Conservation (phyloP, 2,329 filamentous ascomycete species). For the Zasmidium angulare region DNA sequence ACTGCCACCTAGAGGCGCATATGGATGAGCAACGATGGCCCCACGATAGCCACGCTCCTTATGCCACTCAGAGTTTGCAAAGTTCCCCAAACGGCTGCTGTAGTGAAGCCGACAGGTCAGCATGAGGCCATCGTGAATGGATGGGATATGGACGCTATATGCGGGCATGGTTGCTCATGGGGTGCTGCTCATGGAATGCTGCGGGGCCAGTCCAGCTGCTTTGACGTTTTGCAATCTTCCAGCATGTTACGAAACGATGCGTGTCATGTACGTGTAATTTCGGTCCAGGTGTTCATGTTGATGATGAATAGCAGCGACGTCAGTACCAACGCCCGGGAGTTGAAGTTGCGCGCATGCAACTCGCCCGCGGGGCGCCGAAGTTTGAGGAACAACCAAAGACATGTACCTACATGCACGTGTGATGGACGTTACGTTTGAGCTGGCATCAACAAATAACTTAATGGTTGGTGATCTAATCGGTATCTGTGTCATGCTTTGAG, state of each 20-base stretch:
- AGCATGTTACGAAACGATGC: background rate
- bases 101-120: constrained; percentile 86
- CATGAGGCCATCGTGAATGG: constrained; percentile 71
- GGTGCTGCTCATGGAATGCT: no score
- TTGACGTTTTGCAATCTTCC: background rate
- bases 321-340: no score
- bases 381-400: no score
- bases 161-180: constrained; percentile 8
- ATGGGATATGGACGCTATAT: constrained; percentile 72
- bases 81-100: constrained; percentile 18
- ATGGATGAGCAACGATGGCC: constrained; percentile 82
- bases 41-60: constrained; percentile 31
- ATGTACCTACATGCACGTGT: no score
- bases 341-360: no score
- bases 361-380: no score
- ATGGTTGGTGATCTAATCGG: constrained; percentile 10
- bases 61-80: background rate
- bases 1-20: constrained; percentile 80
- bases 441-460: no score
- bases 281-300: background rate
- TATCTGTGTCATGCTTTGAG: constrained; percentile 35
- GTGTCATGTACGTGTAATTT: no score
- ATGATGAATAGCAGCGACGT: no score
- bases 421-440: no score
- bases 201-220: background rate